Conservation (phyloP, 345 rosid genomes). For the Populus nigra region DNA sequence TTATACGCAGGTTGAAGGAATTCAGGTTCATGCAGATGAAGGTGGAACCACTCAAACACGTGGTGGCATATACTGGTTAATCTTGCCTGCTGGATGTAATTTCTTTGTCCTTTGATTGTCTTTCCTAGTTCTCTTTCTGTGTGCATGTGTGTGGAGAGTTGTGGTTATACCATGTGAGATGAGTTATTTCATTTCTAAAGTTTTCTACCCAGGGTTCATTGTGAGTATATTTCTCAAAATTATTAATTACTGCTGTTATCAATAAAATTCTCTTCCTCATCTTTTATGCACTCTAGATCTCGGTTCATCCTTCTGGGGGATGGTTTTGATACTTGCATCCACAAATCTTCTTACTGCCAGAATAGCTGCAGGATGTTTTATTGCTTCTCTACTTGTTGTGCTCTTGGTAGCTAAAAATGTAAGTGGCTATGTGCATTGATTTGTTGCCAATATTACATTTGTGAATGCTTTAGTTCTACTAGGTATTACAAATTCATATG, state of each 20-base stretch:
- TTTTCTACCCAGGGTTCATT: not conserved
- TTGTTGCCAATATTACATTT: not conserved
- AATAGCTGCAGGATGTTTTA: constrained; percentile 86
- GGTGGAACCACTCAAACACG: constrained; percentile 87
- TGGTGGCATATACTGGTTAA: constrained; percentile 88
- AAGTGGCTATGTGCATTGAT: constrained; percentile 1
- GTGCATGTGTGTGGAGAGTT: not conserved
- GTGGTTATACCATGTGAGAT: not conserved
- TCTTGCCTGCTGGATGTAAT: constrained; percentile 97
- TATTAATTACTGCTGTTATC: not conserved
- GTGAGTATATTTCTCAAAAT: not conserved
- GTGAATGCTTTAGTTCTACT: not conserved
- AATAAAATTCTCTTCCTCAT: not conserved
- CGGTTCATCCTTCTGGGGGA: constrained; percentile 98
- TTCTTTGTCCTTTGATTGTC: not conserved
- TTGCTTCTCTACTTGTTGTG: constrained; percentile 67
- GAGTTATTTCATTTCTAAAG: not conserved
- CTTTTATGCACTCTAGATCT: constrained; percentile 51
- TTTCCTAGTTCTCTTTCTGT: not conserved
- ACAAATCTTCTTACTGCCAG: constrained; percentile 79
- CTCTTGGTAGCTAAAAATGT: constrained; percentile 81
- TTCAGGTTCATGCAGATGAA: constrained; percentile 85
- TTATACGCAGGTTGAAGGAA: constrained; percentile 74
- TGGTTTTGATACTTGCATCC: constrained; percentile 89
- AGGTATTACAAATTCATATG: not conserved